phyloP scores from a whole-genome alignment of 352 stramenopile genomes.

The Elongisporangium senticosum region DNA sequence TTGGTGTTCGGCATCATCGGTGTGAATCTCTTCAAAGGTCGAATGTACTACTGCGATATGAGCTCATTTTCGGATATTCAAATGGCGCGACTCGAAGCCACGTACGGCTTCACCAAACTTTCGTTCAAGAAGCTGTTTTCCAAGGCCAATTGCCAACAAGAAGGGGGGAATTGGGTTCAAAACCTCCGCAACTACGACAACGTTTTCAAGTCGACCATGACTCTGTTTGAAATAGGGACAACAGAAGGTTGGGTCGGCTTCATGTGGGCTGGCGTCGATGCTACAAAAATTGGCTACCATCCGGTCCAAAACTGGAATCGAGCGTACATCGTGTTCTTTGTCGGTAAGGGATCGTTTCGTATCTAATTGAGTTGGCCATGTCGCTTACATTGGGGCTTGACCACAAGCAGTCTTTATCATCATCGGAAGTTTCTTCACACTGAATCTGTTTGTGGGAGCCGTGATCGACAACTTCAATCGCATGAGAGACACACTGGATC shows the following conservation, averaged over 20 bases:
- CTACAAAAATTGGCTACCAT: conserved; percentile 55
- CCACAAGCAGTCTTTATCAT: conserved; percentile 62
- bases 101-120: conserved; percentile 30
- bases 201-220: conserved; percentile 43
- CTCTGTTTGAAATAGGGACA: conserved; percentile 83
- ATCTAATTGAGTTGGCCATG: too few relatives aligned
- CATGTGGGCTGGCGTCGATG: conserved; percentile 78
- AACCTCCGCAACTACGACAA: conserved; percentile 59
- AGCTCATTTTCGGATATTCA: conserved; percentile 20
- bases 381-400: too few relatives aligned
- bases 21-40: conserved; percentile 82
- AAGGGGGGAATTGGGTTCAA: conserved; percentile 24
- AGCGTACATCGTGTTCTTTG: conserved; percentile 67
- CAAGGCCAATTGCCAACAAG: conserved; percentile 18
- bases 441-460: conserved; percentile 86
- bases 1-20: conserved; percentile 81
- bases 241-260: conserved; percentile 81
- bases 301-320: conserved; percentile 67
- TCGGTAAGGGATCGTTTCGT: conserved; percentile 21
- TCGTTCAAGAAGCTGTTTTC: conserved; percentile 43
- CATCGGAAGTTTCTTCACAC: conserved; percentile 80
- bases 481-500: conserved; percentile 35
- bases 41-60: conserved; percentile 65
- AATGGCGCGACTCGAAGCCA: conserved; percentile 15
- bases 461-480: conserved; percentile 88